Evolutionary conservation across 108 stramenopile genomes (phyloP).

Genomic region (Pseudonitzschia delicatissima): DNA sequence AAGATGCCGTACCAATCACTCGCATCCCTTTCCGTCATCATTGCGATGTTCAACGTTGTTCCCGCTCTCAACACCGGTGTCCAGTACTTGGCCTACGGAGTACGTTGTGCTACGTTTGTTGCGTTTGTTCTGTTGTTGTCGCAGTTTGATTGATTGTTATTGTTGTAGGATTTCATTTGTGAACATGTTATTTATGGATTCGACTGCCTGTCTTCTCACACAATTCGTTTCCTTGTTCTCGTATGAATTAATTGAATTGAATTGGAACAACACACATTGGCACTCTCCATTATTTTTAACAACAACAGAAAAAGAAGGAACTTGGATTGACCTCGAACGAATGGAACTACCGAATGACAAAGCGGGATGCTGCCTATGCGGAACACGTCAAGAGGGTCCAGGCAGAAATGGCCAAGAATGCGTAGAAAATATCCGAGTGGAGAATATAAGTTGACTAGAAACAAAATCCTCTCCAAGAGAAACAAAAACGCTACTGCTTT

Average conservation of each 20-base stretch:
- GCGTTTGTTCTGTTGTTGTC: background rate
- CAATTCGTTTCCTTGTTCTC: background rate
- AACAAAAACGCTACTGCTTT: too few relatives aligned
- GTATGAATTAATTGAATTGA: background rate
- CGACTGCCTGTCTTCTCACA: too few relatives aligned
- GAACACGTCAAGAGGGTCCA: conserved; percentile 10
- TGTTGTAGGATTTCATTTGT: background rate
- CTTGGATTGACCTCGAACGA: conserved; percentile 48
- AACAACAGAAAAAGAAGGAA: conserved; percentile 38
- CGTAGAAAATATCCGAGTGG: too few relatives aligned
- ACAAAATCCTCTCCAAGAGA: too few relatives aligned
- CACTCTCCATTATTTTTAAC: background rate
- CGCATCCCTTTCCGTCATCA: conserved; percentile 70
- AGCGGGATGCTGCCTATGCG: conserved; percentile 38
- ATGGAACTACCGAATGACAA: conserved; percentile 63
- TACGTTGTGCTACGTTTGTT: conserved; percentile 20
- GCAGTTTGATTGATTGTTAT: background rate
- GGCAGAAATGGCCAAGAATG: conserved; percentile 19
- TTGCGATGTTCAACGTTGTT: conserved; percentile 72
- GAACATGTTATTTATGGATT: too few relatives aligned
- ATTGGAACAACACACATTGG: background rate
- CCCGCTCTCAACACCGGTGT: conserved; percentile 59
- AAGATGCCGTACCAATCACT: conserved; percentile 81
- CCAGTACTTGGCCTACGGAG: conserved; percentile 56
- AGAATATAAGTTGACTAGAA: too few relatives aligned